A percentile compares a stretch with the other conserved stretches of the same genome.
Evolutionary conservation across 177 flowering plant species (phyloP).

Genomic region (Tripterygium wilfordii): DNA sequence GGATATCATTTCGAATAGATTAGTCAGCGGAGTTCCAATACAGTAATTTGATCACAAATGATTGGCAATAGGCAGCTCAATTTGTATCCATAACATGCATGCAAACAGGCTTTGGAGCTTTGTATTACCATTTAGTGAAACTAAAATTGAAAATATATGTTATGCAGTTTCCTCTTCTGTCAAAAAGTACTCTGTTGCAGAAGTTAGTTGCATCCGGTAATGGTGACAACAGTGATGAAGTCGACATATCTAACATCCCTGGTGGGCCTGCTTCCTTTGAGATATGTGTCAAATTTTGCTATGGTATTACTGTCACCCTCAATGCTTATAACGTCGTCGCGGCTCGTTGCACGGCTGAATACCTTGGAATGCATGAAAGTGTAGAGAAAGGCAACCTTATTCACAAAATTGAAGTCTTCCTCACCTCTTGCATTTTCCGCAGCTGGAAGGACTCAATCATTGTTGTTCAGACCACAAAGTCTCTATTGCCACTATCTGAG

Average conservation of each 20-base stretch:
- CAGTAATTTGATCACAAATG: too few species aligned
- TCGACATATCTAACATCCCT: slow-evolving; percentile 52
- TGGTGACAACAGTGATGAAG: slow-evolving; percentile 40
- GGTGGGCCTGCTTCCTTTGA: slow-evolving; percentile 75
- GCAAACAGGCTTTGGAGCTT: too few species aligned
- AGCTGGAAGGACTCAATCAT: slow-evolving; percentile 81
- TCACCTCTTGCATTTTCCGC: slow-evolving; percentile 54
- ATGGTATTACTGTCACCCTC: slow-evolving; percentile 68
- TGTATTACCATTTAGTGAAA: not conserved
- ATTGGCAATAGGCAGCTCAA: too few species aligned
- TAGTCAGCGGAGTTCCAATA: too few species aligned
- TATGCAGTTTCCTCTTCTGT: slow-evolving; percentile 65
- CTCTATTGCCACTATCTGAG: slow-evolving; percentile 46
- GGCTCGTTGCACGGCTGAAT: slow-evolving; percentile 68
- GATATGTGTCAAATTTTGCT: slow-evolving; percentile 69
- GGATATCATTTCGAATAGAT: too few species aligned
- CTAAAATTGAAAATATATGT: slow-evolving; percentile 10
- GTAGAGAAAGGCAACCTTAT: slow-evolving; percentile 64
- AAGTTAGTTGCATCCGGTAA: slow-evolving; percentile 36
- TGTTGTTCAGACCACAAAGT: slow-evolving; percentile 52
- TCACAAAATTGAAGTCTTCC: slow-evolving; percentile 66
- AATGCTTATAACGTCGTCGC: slow-evolving; percentile 72
- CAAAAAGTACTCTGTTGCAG: slow-evolving; percentile 64
- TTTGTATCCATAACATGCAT: too few species aligned
- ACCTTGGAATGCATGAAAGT: slow-evolving; percentile 62